These are phyloP conservation scores for Begonia peltatifolia DNA, from an alignment of 306 rosid species.

Conservation along the genomic window DNA sequence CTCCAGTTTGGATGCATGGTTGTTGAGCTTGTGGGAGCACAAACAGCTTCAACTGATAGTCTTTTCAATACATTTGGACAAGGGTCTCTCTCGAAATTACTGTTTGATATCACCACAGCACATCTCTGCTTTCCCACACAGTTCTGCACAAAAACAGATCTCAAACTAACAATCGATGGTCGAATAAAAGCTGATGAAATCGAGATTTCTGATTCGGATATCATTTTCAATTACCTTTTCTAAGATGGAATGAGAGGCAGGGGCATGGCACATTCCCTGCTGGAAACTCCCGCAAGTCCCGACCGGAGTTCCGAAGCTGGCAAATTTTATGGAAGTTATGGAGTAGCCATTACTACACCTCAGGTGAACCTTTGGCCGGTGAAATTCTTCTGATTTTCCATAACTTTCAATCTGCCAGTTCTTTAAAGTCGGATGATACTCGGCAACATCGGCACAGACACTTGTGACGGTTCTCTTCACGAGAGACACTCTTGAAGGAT, in stretches of 20 bases:
- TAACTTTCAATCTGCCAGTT: constrained; percentile 92
- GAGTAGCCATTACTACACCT: constrained; percentile 63
- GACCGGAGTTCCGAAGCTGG: constrained; percentile 92
- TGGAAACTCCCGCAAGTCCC: constrained; percentile 94
- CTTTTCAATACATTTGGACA: constrained; percentile 93
- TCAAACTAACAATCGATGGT: not conserved
- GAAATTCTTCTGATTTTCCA: constrained; percentile 66
- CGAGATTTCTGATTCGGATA: not conserved
- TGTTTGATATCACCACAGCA: constrained; percentile 67
- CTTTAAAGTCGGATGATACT: constrained; percentile 77
- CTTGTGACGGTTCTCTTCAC: constrained; percentile 71
- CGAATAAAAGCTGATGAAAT: too few species aligned
- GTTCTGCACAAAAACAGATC: constrained; percentile 35
- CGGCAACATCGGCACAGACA: constrained; percentile 84
- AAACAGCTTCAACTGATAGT: constrained; percentile 85
- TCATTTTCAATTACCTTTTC: constrained; percentile 46
- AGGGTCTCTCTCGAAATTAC: constrained; percentile 79
- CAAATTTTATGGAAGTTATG: constrained; percentile 82
- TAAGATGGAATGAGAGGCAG: constrained; percentile 46
- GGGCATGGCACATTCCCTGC: constrained; percentile 78
- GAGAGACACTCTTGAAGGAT: constrained; percentile 66
- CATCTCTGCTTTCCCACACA: constrained; percentile 77
- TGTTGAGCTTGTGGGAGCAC: constrained; percentile 31
- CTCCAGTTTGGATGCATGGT: constrained; percentile 21
- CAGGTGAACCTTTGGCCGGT: constrained; percentile 77